Evolutionary conservation across 306 rosid genomes (phyloP), one percentile per base, ranked within the genome.

Genomic region (Castanea crenata): DNA sequence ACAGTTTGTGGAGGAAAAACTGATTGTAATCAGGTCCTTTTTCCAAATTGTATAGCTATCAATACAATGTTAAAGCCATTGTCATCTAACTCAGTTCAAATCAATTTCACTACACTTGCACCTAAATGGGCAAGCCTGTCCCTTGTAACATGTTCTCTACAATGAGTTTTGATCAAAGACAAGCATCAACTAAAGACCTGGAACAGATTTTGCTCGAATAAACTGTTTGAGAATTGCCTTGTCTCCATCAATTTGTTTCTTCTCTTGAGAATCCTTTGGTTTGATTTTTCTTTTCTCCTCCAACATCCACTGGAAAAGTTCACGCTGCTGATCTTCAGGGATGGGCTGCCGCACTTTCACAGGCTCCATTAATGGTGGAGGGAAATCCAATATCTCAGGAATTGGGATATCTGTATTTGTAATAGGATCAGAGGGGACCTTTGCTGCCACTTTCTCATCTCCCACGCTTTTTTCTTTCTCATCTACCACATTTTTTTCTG

Each of bases 241-340:
- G 27, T 92, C 92, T 71, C 85, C 89, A 11, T 90, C 91, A 74
- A 82, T 83, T 80, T 75, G 84, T 68, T 84, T 88, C 83, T 88
- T 85, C 88, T 91, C 94, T 75, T 38, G 71, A 55, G 21, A 79
- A 71, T 87, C 75, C 80, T 77, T 88, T 31, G 94, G 84, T 78
- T 81, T 82, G 73, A 78, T 12, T 81, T 88, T 85, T 74, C 90
- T 86, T 82, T 86, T 90, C 85, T 89, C 93, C 70, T 88, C 93
- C 76, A 87, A 77, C 86, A 90, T 80, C 92, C 91, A 88, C 74
- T 78, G 52, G 78, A 87, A 81, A 78, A 86, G 76, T 85, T 91
- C 59, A 16, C 74, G 96, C 69, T 80, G 90, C 79, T 79, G 86
- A 68, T 84, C 91, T 78, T 87, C 94, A 3, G 90, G 81, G 68